These are phyloP conservation scores for Phycomyces blakesleeanus DNA, from an alignment of 192 early-diverging fungal genomes.

Conservation along the genomic window DNA sequence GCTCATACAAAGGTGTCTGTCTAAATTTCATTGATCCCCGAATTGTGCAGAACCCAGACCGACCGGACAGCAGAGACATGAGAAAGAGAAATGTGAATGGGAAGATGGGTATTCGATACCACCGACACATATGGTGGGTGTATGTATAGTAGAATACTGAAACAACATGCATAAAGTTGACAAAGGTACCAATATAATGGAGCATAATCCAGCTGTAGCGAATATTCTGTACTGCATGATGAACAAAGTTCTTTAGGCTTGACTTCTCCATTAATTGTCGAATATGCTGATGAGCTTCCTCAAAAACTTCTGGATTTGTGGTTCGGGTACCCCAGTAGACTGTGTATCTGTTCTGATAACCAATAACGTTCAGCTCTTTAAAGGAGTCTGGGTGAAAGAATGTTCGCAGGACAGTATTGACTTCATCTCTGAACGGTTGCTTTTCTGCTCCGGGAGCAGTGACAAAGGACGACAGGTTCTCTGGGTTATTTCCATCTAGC, in stretches of 20 bases:
- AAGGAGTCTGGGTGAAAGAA: constrained; percentile 25
- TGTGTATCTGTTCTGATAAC: constrained; percentile 10
- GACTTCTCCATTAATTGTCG: constrained; percentile 12
- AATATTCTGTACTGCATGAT: constrained; percentile 26
- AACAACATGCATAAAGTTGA: constrained; percentile 19
- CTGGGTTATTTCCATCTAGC: background rate
- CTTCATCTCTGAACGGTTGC: constrained; percentile 24
- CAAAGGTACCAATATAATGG: constrained; percentile 11
- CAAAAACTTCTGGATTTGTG: constrained; percentile 12
- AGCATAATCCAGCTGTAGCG: constrained; percentile 16
- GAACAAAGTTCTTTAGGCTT: constrained; percentile 21
- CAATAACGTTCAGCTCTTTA: constrained; percentile 24
- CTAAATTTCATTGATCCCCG: constrained; percentile 7
- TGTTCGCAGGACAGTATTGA: constrained; percentile 21
- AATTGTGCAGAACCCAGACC: constrained; percentile 20
- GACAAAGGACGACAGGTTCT: constrained; percentile 2
- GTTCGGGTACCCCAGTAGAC: constrained; percentile 11
- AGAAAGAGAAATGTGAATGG: constrained; percentile 17
- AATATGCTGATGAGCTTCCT: constrained; percentile 6
- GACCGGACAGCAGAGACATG: constrained; percentile 11
- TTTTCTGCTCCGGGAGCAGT: constrained; percentile 3
- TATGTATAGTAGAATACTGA: constrained; percentile 10
- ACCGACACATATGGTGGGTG: constrained; percentile 14
- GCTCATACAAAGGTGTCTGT: constrained; percentile 22
- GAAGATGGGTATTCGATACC: constrained; percentile 12